These are phyloP conservation scores for Curvularia verruculosa DNA, from an alignment of 2,329 filamentous ascomycete species.

Conservation along the genomic window DNA sequence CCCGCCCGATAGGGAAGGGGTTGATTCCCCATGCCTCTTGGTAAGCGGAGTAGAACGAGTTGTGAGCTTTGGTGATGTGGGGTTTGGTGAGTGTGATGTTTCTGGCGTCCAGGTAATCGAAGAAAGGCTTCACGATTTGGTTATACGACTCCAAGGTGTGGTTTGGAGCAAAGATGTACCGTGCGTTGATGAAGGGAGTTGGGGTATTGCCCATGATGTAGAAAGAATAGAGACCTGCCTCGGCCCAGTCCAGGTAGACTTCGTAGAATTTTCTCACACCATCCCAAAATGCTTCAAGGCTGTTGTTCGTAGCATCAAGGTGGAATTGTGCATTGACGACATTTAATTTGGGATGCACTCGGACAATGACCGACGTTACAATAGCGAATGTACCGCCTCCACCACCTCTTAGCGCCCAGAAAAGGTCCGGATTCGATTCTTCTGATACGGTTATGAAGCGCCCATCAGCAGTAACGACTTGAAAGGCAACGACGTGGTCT, in stretches of 20 bases:
- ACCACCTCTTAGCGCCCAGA: conserved; percentile 34
- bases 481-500: conserved; percentile 27
- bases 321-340: conserved; percentile 34
- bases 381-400: conserved; percentile 29
- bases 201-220: conserved; percentile 23
- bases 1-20: conserved; percentile 24
- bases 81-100: conserved; percentile 29
- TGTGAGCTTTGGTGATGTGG: conserved; percentile 27
- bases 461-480: conserved; percentile 30
- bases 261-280: conserved; percentile 22
- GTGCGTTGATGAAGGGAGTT: conserved; percentile 18
- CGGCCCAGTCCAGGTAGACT: conserved; percentile 19
- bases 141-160: conserved; percentile 21
- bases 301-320: conserved; percentile 23
- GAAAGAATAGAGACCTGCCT: conserved; percentile 25
- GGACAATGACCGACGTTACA: conserved; percentile 22
- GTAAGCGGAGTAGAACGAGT: conserved; percentile 26
- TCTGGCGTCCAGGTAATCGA: conserved; percentile 15
- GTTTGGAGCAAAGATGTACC: conserved; percentile 25
- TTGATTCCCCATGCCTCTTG: conserved; percentile 29
- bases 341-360: conserved; percentile 28
- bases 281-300: conserved; percentile 27
- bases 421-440: conserved; percentile 23
- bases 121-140: conserved; percentile 20
- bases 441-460: conserved; percentile 12